Conservation (phyloP, 192 early-diverging fungal genomes). For the Irineochytrium annulatum region DNA sequence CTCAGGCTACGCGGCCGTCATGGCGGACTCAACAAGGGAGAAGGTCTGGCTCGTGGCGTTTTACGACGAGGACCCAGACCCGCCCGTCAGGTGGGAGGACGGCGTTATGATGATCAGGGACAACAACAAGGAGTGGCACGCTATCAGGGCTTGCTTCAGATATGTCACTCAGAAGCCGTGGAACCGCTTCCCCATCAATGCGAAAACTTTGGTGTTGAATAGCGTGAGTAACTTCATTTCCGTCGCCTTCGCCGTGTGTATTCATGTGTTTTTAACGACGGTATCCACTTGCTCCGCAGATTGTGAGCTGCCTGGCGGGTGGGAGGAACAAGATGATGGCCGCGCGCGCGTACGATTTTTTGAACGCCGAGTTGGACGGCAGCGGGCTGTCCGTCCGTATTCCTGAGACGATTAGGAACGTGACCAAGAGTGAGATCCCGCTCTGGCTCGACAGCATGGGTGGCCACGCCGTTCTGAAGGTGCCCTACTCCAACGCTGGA, state of each 20-base stretch:
- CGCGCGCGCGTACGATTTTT: slow-evolving; percentile 78
- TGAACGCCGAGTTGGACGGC: slow-evolving; percentile 72
- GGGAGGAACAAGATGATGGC: slow-evolving; percentile 92
- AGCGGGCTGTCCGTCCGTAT: slow-evolving; percentile 65
- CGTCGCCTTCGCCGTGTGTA: not conserved
- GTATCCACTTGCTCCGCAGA: slow-evolving; percentile 25
- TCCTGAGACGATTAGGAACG: slow-evolving; percentile 84
- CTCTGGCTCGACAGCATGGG: slow-evolving; percentile 80
- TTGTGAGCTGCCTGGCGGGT: slow-evolving; percentile 78
- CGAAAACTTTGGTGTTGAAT: slow-evolving; percentile 76
- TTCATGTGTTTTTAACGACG: not conserved
- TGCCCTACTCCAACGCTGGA: slow-evolving; percentile 80
- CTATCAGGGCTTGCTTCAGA: slow-evolving; percentile 82
- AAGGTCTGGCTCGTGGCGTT: slow-evolving; percentile 76
- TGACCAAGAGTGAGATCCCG: slow-evolving; percentile 75
- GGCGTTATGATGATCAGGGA: slow-evolving; percentile 70
- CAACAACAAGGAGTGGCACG: slow-evolving; percentile 64
- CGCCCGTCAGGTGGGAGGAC: slow-evolving; percentile 72
- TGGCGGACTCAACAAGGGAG: slow-evolving; percentile 74
- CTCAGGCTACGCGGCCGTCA: slow-evolving; percentile 72
- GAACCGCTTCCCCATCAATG: slow-evolving; percentile 75
- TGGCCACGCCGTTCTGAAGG: slow-evolving; percentile 78
- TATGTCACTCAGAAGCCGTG: slow-evolving; percentile 88
- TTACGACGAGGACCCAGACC: slow-evolving; percentile 67
- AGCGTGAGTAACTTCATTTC: slow-evolving; percentile 24